Evolutionary conservation across 768 basidiomycete genomes (phyloP).

Genomic region (Xerocomus potaroensis): DNA sequence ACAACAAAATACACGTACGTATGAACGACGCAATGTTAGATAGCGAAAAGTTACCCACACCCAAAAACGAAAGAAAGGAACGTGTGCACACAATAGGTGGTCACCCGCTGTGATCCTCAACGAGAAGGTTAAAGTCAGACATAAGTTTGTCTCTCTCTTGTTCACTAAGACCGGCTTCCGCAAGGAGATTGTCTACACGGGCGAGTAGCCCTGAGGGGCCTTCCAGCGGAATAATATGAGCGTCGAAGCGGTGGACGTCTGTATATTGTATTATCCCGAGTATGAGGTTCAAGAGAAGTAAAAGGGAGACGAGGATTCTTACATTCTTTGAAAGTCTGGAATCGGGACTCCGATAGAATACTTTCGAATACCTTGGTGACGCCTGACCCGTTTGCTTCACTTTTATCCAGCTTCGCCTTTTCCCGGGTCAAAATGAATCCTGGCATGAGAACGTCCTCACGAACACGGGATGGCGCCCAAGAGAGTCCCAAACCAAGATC

Average conservation of each 20-base stretch:
- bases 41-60: constrained; percentile 26
- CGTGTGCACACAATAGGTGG: constrained; percentile 3
- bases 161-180: constrained; percentile 44
- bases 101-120: constrained; percentile 33
- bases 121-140: constrained; percentile 57
- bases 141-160: constrained; percentile 48
- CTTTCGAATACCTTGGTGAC: constrained; percentile 37
- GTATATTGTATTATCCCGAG: constrained; percentile 7
- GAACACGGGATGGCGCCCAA: constrained; percentile 68
- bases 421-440: constrained; percentile 28
- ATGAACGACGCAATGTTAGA: constrained; percentile 11
- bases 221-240: constrained; percentile 69
- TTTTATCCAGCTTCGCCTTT: constrained; percentile 21
- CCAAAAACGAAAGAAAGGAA: constrained; percentile 12
- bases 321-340: constrained; percentile 59
- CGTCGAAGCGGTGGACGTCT: constrained; percentile 77
- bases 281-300: too few relatives aligned
- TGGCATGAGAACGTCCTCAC: constrained; percentile 62
- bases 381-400: constrained; percentile 22
- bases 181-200: constrained; percentile 58
- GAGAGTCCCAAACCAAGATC: constrained; percentile 66
- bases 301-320: constrained; percentile 32
- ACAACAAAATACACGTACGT: constrained; percentile 15
- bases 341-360: constrained; percentile 33
- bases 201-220: constrained; percentile 67